Evolutionary conservation across 2,329 filamentous ascomycete species (phyloP).

Genomic region (Nemania serpens): DNA sequence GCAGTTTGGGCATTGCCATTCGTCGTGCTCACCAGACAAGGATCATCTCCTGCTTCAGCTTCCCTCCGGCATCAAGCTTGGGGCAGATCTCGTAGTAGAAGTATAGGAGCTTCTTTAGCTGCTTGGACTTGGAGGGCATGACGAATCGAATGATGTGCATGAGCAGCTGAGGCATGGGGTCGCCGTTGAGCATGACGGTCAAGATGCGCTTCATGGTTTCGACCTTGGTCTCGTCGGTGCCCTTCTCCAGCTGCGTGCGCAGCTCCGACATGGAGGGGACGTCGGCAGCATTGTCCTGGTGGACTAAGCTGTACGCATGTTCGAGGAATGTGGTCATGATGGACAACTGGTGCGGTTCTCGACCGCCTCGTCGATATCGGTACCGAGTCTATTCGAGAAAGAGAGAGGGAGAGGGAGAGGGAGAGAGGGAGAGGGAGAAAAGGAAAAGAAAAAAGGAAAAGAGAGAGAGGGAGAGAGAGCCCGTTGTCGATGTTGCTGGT

Average conservation of each 20-base stretch:
- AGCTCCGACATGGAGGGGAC: conserved; percentile 89
- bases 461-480: conserved; percentile 6
- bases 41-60: conserved; percentile 99
- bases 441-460: conserved; percentile 1
- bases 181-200: conserved; percentile 97
- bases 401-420: conserved; percentile 1
- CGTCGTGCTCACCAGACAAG: conserved; percentile 77
- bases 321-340: conserved; percentile 95
- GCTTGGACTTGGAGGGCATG: conserved; percentile 97
- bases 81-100: conserved; percentile 99
- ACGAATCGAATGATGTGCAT: conserved; percentile 99
- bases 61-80: conserved; percentile 88
- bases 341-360: conserved; percentile 38
- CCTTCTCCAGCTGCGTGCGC: conserved; percentile 91
- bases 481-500: conserved; percentile 4
- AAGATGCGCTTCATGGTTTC: conserved; percentile 97
- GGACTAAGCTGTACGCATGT: conserved; percentile 93
- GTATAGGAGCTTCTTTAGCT: conserved; percentile 96
- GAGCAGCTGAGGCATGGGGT: conserved; percentile 90
- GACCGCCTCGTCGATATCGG: conserved; percentile 34
- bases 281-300: conserved; percentile 95
- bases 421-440: conserved; percentile 1
- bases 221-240: conserved; percentile 88
- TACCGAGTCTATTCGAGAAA: conserved; percentile 12
- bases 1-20: neutral